Evolutionary conservation across 108 stramenopile species (phyloP).

Genomic region (Stephanodiscus minutulus): DNA sequence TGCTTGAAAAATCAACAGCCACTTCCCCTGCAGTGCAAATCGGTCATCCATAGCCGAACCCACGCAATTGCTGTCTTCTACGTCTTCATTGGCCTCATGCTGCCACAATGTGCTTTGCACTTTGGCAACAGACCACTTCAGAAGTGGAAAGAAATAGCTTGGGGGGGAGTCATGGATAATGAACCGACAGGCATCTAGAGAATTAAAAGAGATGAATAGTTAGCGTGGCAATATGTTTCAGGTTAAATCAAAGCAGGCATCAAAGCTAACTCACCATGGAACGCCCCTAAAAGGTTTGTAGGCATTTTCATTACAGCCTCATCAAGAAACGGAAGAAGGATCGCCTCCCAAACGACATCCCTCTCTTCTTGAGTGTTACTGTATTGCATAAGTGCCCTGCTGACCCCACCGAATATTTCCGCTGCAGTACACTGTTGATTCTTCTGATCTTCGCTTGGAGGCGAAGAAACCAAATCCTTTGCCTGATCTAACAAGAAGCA

Average conservation of each 20-base stretch:
- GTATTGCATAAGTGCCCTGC: conserved; percentile 54
- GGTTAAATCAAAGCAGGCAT: not conserved
- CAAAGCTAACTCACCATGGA: conserved; percentile 46
- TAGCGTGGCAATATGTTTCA: not conserved
- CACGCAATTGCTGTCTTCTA: conserved; percentile 31
- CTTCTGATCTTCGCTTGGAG: conserved; percentile 88
- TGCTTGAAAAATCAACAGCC: conserved; percentile 77
- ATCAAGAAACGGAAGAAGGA: conserved; percentile 78
- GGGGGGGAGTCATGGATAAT: conserved; percentile 72
- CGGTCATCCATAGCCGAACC: conserved; percentile 57
- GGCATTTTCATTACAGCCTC: conserved; percentile 80
- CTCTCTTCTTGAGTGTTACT: conserved; percentile 24
- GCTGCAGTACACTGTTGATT: conserved; percentile 83
- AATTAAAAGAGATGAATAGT: conserved; percentile 2
- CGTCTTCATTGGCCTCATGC: conserved; percentile 33
- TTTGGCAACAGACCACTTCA: conserved; percentile 62
- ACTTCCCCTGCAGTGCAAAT: conserved; percentile 84
- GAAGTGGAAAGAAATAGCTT: conserved; percentile 57
- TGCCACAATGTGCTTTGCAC: conserved; percentile 81
- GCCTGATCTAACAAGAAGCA: conserved; percentile 57
- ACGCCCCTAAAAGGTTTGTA: conserved; percentile 64
- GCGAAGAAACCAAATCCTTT: conserved; percentile 71
- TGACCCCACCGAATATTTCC: conserved; percentile 85
- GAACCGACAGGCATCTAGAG: conserved; percentile 62
- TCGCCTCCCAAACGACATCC: conserved; percentile 53